Evolutionary conservation across 345 rosid genomes (phyloP).

Genomic region (Pseudoturritis turrita): DNA sequence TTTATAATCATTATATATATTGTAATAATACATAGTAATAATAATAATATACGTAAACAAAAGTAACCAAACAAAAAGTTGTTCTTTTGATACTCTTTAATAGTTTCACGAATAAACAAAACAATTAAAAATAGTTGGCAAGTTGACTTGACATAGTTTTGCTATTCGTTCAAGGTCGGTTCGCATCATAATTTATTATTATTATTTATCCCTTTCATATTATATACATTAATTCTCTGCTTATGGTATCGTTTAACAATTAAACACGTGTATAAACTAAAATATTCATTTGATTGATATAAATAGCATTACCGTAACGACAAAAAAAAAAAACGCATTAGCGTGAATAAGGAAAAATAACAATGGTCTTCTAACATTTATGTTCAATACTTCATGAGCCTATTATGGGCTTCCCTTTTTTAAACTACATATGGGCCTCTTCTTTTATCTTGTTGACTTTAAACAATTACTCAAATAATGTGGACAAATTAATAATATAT

Average conservation of each 20-base stretch:
- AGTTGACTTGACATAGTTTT: conserved; percentile 9
- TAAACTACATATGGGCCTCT: too few species aligned
- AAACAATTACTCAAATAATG: too few species aligned
- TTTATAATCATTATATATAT: neutral
- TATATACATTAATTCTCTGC: neutral
- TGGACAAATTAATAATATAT: too few species aligned
- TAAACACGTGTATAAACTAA: conserved; percentile 14
- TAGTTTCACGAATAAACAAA: neutral
- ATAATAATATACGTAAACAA: neutral
- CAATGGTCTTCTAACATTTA: too few species aligned
- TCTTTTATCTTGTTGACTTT: too few species aligned
- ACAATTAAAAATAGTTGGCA: neutral
- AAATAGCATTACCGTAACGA: too few species aligned
- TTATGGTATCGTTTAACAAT: neutral
- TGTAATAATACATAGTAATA: neutral
- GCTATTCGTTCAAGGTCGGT: neutral
- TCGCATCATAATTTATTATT: neutral
- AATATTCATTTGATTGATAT: neutral
- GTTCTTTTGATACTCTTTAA: neutral
- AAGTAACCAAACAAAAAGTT: neutral
- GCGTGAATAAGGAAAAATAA: too few species aligned
- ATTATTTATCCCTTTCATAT: neutral
- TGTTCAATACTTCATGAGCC: too few species aligned
- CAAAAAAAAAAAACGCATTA: too few species aligned
- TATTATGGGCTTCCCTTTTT: too few species aligned